Evolutionary conservation across 2,329 filamentous ascomycete genomes (phyloP).

Genomic region (Xylaria digitata): DNA sequence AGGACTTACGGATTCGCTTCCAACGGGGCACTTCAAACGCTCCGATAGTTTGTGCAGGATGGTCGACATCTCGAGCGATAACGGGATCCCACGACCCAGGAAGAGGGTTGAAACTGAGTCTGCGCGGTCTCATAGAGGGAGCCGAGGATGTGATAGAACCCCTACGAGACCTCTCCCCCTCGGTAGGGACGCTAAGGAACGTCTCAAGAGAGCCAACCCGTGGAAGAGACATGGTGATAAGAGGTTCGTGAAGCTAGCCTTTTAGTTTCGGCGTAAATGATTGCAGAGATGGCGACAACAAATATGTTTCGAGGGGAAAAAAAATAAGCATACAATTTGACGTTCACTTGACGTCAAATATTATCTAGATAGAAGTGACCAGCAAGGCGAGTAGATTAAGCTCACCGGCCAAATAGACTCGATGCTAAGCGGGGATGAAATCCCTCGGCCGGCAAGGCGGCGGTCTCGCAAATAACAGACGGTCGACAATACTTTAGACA

Average conservation of each 20-base stretch:
- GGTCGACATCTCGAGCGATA: conserved; percentile 53
- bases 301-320: background rate
- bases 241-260: background rate
- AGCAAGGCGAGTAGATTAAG: conserved; percentile 8
- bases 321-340: conserved; percentile 1
- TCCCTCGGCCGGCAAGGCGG: background rate
- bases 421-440: conserved; percentile 10
- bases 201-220: conserved; percentile 66
- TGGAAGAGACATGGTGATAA: conserved; percentile 61
- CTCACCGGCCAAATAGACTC: conserved; percentile 7
- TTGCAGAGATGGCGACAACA: background rate
- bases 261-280: background rate
- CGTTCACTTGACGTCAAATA: background rate
- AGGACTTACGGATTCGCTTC: conserved; percentile 63
- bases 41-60: conserved; percentile 58
- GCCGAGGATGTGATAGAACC: conserved; percentile 52
- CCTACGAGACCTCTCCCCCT: conserved; percentile 54
- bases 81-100: conserved; percentile 64
- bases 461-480: background rate
- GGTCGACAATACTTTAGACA: background rate
- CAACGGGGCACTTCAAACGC: conserved; percentile 66
- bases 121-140: conserved; percentile 61
- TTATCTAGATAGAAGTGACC: background rate
- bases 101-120: conserved; percentile 66
- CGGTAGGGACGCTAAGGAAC: conserved; percentile 56